phyloP scores from a whole-genome alignment of 495 filamentous ascomycete genomes.

The Endocarpon pusillum region DNA sequence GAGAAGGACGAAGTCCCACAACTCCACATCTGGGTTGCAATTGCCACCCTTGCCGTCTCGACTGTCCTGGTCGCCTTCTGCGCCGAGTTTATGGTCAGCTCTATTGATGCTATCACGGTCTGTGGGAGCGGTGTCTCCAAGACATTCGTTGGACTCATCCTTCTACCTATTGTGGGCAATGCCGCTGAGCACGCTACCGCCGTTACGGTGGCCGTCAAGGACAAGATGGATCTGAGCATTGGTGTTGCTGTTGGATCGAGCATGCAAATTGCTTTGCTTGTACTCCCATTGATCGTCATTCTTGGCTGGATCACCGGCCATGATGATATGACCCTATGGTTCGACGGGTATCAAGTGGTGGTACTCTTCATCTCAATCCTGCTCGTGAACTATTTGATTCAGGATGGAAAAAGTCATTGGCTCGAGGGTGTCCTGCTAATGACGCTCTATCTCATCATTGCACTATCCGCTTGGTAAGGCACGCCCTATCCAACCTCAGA shows the following conservation, averaged over 20 bases:
- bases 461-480: slow-evolving; percentile 35
- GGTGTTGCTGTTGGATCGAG: slow-evolving; percentile 70
- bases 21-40: slow-evolving; percentile 48
- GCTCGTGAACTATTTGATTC: slow-evolving; percentile 70
- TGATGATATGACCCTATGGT: slow-evolving; percentile 52
- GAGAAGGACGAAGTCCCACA: slow-evolving; percentile 58
- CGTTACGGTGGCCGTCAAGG: slow-evolving; percentile 71
- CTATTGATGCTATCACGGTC: slow-evolving; percentile 53
- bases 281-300: slow-evolving; percentile 61
- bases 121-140: slow-evolving; percentile 35
- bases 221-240: slow-evolving; percentile 81
- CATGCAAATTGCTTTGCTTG: slow-evolving; percentile 73
- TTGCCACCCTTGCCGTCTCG: slow-evolving; percentile 49
- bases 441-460: slow-evolving; percentile 60
- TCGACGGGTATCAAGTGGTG: slow-evolving; percentile 69
- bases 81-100: slow-evolving; percentile 76
- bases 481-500: too few species aligned
- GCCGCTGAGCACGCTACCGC: slow-evolving; percentile 79
- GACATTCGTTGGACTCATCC: slow-evolving; percentile 71
- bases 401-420: slow-evolving; percentile 41
- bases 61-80: slow-evolving; percentile 76
- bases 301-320: slow-evolving; percentile 68
- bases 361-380: slow-evolving; percentile 64
- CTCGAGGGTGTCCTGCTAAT: slow-evolving; percentile 62
- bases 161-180: slow-evolving; percentile 80